Evolutionary conservation across 2,329 filamentous ascomycete genomes (phyloP), one percentile per base, ranked within the genome.

Genomic region (Nemania sp.): DNA sequence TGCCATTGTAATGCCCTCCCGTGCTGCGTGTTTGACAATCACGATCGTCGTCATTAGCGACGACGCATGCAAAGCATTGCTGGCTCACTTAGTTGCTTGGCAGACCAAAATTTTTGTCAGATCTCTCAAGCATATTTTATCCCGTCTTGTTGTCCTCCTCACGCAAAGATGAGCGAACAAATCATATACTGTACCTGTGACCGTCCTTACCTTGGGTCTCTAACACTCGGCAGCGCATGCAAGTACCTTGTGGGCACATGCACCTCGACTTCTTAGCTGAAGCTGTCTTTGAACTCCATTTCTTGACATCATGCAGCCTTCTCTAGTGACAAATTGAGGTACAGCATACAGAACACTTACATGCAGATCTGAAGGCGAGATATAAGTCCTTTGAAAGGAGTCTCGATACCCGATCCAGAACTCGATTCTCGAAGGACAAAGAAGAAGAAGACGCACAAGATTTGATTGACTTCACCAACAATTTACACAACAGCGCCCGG

Each of bases 11-110:
- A 13, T 24, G 24, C 20, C n/a, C 41, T 26, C 35, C 27, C n/a
- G n/a, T n/a, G 8, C 35, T 55, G 32, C 10, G 26, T 51, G 18
- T 61, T 56, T 55, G 32, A 22, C 49, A 55, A 67, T 63, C 54
- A 49, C 24, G 10, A 61, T 57, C 62, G 13, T 51, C 61, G 52
- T 57, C 52, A 57, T 57, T 20, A 52, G 47, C 43, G n/a, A 10
- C 61, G 26, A 32, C 32, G 32, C 32, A 64, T 58, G 53, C 53
- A 38, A 38, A 41, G 62, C 66, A 68, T 68, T 43, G 38, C 45
- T 68, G 56, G 66, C 52, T 68, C 62, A 53, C 56, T 64, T 65
- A 22, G 45, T 13, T 41, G 24, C 65, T 67, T 67, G 49, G 38
- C 53, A 24, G 43, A 22, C 43, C 35, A 53, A 58, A 64, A 60